A percentile compares a stretch with the other conserved stretches of the same genome.
Evolutionary conservation across 768 basidiomycete species (phyloP).

Genomic region (Auricularia sp.): DNA sequence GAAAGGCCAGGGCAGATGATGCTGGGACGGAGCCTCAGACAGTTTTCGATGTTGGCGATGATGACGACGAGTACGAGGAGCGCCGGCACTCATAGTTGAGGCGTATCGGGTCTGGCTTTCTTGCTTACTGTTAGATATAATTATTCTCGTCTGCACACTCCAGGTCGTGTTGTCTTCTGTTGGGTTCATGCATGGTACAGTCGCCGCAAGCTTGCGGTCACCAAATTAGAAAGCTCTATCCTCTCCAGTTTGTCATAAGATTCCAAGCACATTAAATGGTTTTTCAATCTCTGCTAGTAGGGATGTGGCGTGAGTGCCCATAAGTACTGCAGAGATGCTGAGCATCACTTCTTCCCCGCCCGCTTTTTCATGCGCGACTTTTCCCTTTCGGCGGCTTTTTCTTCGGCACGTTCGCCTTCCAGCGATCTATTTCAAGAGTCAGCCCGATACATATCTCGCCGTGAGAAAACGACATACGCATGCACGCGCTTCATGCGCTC

Average conservation of each 20-base stretch:
- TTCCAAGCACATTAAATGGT: too few relatives aligned
- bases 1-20: constrained; percentile 25
- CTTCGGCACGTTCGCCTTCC: constrained; percentile 85
- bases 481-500: constrained; percentile 70
- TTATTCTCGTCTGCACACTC: too few relatives aligned
- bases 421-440: constrained; percentile 42
- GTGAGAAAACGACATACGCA: constrained; percentile 3
- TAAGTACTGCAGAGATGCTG: too few relatives aligned
- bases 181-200: background rate
- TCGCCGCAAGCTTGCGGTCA: background rate
- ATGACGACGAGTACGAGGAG: constrained; percentile 25
- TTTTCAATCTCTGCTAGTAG: too few relatives aligned
- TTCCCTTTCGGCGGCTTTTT: constrained; percentile 84
- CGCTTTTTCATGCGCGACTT: constrained; percentile 69
- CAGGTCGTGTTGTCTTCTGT: background rate
- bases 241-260: too few relatives aligned
- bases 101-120: too few relatives aligned
- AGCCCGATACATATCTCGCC: constrained; percentile 17
- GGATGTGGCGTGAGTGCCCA: too few relatives aligned
- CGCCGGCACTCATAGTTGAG: too few relatives aligned
- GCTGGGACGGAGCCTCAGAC: constrained; percentile 16
- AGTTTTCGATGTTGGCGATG: constrained; percentile 39
- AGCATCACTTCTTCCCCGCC: constrained; percentile 38
- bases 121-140: too few relatives aligned
- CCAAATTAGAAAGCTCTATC: background rate